Evolutionary conservation across 305 asterid genomes (phyloP).

Genomic region (Galium porrigens): DNA sequence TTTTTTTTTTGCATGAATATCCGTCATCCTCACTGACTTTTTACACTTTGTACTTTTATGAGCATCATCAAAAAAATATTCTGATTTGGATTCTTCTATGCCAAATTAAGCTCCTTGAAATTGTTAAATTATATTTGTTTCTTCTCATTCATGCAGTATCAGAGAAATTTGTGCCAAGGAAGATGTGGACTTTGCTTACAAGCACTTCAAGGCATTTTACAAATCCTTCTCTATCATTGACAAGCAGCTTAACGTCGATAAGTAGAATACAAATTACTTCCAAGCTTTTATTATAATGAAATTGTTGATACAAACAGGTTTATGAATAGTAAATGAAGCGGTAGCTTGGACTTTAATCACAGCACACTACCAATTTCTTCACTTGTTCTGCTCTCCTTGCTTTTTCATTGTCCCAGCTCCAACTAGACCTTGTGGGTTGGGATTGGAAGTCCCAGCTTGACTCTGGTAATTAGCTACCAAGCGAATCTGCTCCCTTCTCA

Average conservation of each 20-base stretch:
- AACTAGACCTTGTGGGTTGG: slow-evolving; percentile 11
- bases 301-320: neutral
- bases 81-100: neutral
- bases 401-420: slow-evolving; percentile 20
- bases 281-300: neutral
- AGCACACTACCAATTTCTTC: slow-evolving; percentile 4
- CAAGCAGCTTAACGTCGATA: slow-evolving; percentile 54
- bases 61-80: neutral
- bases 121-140: neutral
- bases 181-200: slow-evolving; percentile 70
- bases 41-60: neutral
- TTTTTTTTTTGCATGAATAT: neutral
- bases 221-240: slow-evolving; percentile 65
- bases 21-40: neutral
- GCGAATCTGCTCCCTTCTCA: slow-evolving; percentile 39
- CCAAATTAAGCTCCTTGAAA: neutral
- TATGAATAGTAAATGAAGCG: neutral
- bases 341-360: neutral
- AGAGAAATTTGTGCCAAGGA: slow-evolving; percentile 82
- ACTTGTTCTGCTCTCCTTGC: slow-evolving; percentile 21
- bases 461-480: slow-evolving; percentile 33
- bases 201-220: slow-evolving; percentile 83
- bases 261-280: slow-evolving; percentile 18
- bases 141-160: slow-evolving; percentile 38
- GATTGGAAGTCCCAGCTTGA: slow-evolving; percentile 8